phyloP scores from a whole-genome alignment of 1,284 basidiomycete species.

The Macrocystidia cucumis region DNA sequence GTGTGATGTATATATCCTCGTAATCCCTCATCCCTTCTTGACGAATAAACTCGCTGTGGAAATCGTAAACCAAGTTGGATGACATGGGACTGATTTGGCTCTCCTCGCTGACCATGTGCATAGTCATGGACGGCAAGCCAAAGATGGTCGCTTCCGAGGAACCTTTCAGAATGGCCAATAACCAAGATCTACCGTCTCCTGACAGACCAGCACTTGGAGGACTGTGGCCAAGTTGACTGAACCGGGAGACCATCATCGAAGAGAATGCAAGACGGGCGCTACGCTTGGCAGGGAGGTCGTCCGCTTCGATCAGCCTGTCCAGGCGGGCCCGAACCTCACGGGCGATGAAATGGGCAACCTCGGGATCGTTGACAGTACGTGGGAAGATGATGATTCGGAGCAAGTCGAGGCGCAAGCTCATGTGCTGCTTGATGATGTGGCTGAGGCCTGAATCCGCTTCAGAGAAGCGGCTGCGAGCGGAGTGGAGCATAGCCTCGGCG shows the following conservation, averaged over 20 bases:
- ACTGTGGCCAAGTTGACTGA: constrained; percentile 45
- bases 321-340: constrained; percentile 60
- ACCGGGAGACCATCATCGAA: constrained; percentile 67
- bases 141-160: constrained; percentile 66
- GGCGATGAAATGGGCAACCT: constrained; percentile 66
- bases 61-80: constrained; percentile 55
- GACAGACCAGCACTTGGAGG: constrained; percentile 26
- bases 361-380: constrained; percentile 63
- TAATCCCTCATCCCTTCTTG: constrained; percentile 42
- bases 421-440: constrained; percentile 61
- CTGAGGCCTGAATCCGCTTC: constrained; percentile 53
- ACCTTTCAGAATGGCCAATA: constrained; percentile 44
- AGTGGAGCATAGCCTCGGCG: constrained; percentile 75
- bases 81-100: constrained; percentile 22
- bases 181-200: constrained; percentile 43
- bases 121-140: constrained; percentile 70
- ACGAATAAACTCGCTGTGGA: constrained; percentile 61
- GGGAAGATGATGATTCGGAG: constrained; percentile 70
- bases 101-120: constrained; percentile 71
- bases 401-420: constrained; percentile 56
- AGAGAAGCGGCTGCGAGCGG: constrained; percentile 59
- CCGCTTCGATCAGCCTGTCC: constrained; percentile 49
- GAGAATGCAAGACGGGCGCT: constrained; percentile 65
- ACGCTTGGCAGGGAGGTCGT: constrained; percentile 41
- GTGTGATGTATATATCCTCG: constrained; percentile 74